Conservation (phyloP, 2,329 filamentous ascomycete genomes). For the Penicillium digitatum region DNA sequence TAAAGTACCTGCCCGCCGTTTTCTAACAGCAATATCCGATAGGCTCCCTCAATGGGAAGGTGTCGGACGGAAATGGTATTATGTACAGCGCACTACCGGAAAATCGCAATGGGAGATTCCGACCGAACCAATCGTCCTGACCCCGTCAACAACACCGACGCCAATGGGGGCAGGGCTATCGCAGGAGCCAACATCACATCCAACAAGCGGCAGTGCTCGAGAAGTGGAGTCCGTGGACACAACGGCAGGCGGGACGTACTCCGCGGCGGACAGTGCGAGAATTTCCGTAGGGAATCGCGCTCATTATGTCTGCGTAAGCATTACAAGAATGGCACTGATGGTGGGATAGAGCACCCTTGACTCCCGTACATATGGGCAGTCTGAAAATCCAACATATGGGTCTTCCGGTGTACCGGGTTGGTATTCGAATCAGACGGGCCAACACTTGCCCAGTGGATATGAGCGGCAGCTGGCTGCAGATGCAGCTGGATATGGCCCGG, state of each 20-base stretch:
- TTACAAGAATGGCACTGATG: slow-evolving; percentile 26
- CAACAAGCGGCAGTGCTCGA: slow-evolving; percentile 21
- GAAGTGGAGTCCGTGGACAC: slow-evolving; percentile 8
- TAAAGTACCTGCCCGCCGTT: not conserved
- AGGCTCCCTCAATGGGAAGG: slow-evolving; percentile 43
- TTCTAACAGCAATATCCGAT: not conserved
- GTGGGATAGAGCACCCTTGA: slow-evolving; percentile 24
- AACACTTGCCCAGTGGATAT: slow-evolving; percentile 5
- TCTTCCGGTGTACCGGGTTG: slow-evolving; percentile 14
- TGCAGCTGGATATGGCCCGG: slow-evolving; percentile 1
- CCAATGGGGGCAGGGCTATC: slow-evolving; percentile 28
- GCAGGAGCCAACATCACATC: slow-evolving; percentile 24
- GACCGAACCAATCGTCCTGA: slow-evolving; percentile 38
- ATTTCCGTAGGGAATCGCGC: slow-evolving; percentile 28
- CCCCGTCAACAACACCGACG: slow-evolving; percentile 32
- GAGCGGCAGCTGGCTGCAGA: not conserved
- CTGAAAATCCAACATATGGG: slow-evolving; percentile 13
- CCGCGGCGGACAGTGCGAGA: slow-evolving; percentile 18
- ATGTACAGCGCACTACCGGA: slow-evolving; percentile 39
- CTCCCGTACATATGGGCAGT: slow-evolving; percentile 16
- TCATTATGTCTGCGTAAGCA: slow-evolving; percentile 19
- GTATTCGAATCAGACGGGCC: slow-evolving; percentile 17
- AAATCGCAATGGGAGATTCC: slow-evolving; percentile 42
- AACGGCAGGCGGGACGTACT: slow-evolving; percentile 14
- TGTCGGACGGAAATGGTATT: slow-evolving; percentile 38